Base-by-base conservation (phyloP, 1,139 yeast genomes). In the Scheffersomyces segobiensis region DNA sequence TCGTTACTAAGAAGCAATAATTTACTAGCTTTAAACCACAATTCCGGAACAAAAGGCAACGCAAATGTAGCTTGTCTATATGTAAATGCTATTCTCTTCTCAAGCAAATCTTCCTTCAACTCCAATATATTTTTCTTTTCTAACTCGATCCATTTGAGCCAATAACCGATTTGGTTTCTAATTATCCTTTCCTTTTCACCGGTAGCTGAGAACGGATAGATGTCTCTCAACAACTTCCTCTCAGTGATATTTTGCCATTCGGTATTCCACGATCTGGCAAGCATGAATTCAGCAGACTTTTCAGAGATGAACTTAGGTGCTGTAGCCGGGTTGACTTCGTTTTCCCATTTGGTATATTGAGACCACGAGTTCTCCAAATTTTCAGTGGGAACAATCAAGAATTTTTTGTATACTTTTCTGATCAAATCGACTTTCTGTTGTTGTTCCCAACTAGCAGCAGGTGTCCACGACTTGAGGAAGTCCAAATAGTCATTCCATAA, bases 301-400 rank as follows among this genome's bases (percentile, higher is more conserved):
- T 93, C 98, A 50, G 91, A 88, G 58, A 93, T 87, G 69, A 89
- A 88, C 71, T 92, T 92, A 67, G 97, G 85, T 2, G 98, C 96
- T 5, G 96, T 90, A 26, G 88, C 78, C 42, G 89, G 81, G 68
- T 88, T 90, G 21, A 88, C 75, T 53, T 86, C 89, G 64, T 87
- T 90, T 72, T 95, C 98, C 87, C 96, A 95, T 60, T 82, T 79
- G 46, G 91, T 88, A 71, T 93, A 95, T 55, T 80, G 87, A 59
- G 86, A 79, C 99, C 99, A 95, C 59, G 90, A 78, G 39, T 80
- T 79, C 69, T 93, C 98, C 55, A 95, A 78, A 58, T 87, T 86
- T 59, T 83, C 84, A 46, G 91, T 81, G 2, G 99, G 99, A 48
- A 88, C 81, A 26, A 83, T 80, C 47, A 93, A 80, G 63, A 90